Conservation (phyloP, 2,329 filamentous ascomycete genomes). For the Verticillium nubilum region DNA sequence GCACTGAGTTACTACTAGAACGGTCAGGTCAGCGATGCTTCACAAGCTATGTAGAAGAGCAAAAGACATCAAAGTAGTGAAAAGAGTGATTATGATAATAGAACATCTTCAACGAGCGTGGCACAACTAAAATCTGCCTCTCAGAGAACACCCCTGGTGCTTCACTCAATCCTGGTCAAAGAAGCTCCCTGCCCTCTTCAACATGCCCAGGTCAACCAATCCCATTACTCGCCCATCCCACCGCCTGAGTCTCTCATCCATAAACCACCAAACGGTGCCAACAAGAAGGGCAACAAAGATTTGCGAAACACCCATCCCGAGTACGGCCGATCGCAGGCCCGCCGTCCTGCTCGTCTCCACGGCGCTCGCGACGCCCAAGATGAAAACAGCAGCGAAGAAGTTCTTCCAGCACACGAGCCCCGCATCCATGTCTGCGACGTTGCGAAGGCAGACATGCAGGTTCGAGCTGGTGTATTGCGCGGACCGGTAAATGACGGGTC, state of each 20-base stretch:
- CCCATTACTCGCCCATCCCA: slow-evolving; percentile 42
- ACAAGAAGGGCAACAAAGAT: slow-evolving; percentile 27
- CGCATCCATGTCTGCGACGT: slow-evolving; percentile 42
- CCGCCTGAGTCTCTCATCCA: slow-evolving; percentile 33
- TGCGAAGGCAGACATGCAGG: slow-evolving; percentile 38
- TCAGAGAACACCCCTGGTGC: background rate
- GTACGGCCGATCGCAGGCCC: slow-evolving; percentile 29
- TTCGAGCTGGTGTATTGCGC: slow-evolving; percentile 43
- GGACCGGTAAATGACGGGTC: slow-evolving; percentile 39
- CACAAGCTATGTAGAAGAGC: too few relatives aligned
- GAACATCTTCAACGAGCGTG: background rate
- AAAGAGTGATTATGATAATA: background rate
- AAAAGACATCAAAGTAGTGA: background rate
- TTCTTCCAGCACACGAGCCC: slow-evolving; percentile 34
- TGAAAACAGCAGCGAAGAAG: slow-evolving; percentile 35
- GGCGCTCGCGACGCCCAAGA: slow-evolving; percentile 33
- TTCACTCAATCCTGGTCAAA: slow-evolving; percentile 33
- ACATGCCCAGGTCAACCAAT: slow-evolving; percentile 35
- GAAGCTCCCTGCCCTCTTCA: slow-evolving; percentile 38
- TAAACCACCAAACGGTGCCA: slow-evolving; percentile 33
- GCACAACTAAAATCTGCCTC: background rate
- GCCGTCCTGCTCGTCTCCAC: slow-evolving; percentile 17
- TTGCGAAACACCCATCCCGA: slow-evolving; percentile 38
- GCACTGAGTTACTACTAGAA: too few relatives aligned
- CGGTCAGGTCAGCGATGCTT: too few relatives aligned